Evolutionary conservation across 306 rosid genomes (phyloP), one percentile per base, ranked within the genome.

Genomic region (Fragaria vesca): DNA sequence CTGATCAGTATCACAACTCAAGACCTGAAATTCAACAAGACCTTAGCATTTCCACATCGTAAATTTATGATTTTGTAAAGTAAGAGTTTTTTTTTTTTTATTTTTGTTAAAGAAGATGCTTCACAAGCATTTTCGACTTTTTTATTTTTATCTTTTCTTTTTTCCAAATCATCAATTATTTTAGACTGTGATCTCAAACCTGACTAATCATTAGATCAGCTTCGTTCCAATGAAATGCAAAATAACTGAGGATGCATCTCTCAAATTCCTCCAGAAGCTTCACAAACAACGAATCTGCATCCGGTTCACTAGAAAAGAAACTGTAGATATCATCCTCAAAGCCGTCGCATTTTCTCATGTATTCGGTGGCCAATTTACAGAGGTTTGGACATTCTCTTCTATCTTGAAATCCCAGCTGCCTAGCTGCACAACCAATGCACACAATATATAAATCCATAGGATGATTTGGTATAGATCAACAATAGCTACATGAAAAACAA

Each of bases 241-340:
- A 93, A 83, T 96, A 96, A 84, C 97, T 96, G 38, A 96, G 96
- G 77, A 93, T 96, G 83, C 99, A 96, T 84, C 98, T 85, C 88
- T 96, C 99, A 76, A 96, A 93, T 86, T 96, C 99, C 82, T 96
- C 99, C 57, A 96, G 94, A 66, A 96, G 99, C 88, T 96, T 96
- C 61, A 96, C 99, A 66, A 81, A 90, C 15, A 96, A 93, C 0
- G 99, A 96, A 93, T 93, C 96, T 0, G 90, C 98, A 69, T 91
- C 85, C 0, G 82, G 96, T 85, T 96, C 97, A 18, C 83, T 71
- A 26, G 88, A 87, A 55, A 93, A 96, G 87, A 87, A 93, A 20
- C 91, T 66, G 57, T 88, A 96, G 50, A 96, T 82, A 62, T 89
- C 91, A 66, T 96, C 93, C 86, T 96, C 98, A 81, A 85, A 93